Percentiles rank a stretch among this genome's conserved stretches.
Conservation (phyloP, 768 basidiomycete species). For the Tylopilus balloui region DNA sequence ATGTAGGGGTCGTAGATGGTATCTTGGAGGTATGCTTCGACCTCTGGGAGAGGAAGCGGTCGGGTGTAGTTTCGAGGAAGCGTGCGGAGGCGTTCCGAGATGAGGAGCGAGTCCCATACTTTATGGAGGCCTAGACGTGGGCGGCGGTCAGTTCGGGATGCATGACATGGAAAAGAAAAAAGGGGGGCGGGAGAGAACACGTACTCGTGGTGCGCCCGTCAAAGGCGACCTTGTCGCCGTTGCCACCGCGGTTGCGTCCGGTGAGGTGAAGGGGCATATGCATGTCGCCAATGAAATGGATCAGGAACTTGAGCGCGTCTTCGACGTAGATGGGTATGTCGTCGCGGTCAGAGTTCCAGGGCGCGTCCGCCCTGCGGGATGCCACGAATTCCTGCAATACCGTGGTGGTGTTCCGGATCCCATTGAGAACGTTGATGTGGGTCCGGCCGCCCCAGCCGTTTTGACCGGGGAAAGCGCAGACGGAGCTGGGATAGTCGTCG, state of each 20-base stretch:
- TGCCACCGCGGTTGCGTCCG: conserved; percentile 85
- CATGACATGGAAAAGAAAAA: no score
- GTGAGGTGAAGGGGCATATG: conserved; percentile 93
- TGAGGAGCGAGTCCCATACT: conserved; percentile 80
- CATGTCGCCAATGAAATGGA: conserved; percentile 92
- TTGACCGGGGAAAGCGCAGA: conserved; percentile 56
- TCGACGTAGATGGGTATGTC: conserved; percentile 42
- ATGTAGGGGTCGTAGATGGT: conserved; percentile 87
- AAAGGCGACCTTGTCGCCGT: conserved; percentile 70
- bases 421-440: conserved; percentile 69
- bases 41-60: conserved; percentile 61
- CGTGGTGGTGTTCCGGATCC: conserved; percentile 68
- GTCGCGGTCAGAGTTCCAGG: conserved; percentile 11
- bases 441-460: conserved; percentile 65
- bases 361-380: conserved; percentile 1
- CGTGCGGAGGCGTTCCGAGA: conserved; percentile 76
- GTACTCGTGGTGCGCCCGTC: conserved; percentile 67
- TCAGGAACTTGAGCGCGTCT: conserved; percentile 86
- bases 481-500: conserved; percentile 72
- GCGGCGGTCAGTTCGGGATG: neutral
- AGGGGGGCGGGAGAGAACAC: no score
- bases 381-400: conserved; percentile 52
- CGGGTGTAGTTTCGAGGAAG: conserved; percentile 70
- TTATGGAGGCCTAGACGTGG: conserved; percentile 82
- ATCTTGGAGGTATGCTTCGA: conserved; percentile 66